Base-by-base conservation (phyloP, 1,139 yeast species). In the Blastobotrys serpentis region DNA sequence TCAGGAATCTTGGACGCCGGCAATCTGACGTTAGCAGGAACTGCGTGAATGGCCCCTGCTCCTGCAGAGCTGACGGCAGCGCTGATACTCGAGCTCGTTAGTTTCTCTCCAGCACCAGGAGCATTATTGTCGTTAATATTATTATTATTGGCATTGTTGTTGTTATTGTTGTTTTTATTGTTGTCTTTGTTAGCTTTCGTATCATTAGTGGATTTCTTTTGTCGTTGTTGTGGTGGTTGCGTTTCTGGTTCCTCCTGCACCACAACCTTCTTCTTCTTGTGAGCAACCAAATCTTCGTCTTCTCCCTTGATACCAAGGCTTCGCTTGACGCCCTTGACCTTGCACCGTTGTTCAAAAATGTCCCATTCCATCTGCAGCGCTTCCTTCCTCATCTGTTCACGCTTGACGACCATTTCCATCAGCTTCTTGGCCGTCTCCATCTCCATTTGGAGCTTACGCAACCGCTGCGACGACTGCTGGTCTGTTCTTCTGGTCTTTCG, bases 401-500 rank as follows among this genome's bases (percentile, higher is more conserved):
- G 79, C 60, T 81, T 81, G 36, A 90, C 83, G 43, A 88, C 86
- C 59, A 81, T 68, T 47, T 82, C 74, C 40, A 88, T 77, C 46
- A 92, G 71, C 52, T 79, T 82, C 53, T 85, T 78, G 1, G 96
- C 95, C 50, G 82, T 76, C 57, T 81, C 84, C 71, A 92, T 74
- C 53, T 94, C 96, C 54, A 77, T 77, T 56, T 85, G 87, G 42
- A 94, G 71, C 52, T 79, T 69, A 36, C 95, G 78, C 46, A 92
- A 74, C 57, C 92, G 80, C 65, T 90, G 97, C 6, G 92, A 86
- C 56, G 95, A 89, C 56, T 88, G 84, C 32, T 86, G 80, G 69
- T 94, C 99, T 0, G 97, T 88, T 56, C 98, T 79, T 66, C 99
- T 81, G 0, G 99, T 94, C 66, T 92, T 92, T 66, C 99, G 84